A percentile compares a stretch with the other conserved stretches of the same genome.
These are phyloP conservation scores for Penicillium simplicissimum DNA, from an alignment of 495 filamentous ascomycete genomes.

Conservation along the genomic window DNA sequence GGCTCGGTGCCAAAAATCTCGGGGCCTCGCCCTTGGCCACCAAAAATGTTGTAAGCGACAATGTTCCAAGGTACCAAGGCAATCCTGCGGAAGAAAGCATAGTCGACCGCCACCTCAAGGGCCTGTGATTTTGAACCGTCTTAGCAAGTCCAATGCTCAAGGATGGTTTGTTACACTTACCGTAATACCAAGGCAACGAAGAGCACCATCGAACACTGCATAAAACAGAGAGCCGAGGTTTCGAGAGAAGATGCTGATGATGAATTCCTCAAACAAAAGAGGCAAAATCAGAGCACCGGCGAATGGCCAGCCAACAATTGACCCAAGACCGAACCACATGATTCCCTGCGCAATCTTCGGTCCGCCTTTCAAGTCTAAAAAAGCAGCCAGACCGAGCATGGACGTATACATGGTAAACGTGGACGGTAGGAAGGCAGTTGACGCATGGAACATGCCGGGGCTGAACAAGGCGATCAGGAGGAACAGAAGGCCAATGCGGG, in stretches of 20 bases:
- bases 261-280: constrained; percentile 73
- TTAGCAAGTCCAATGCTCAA: constrained; percentile 24
- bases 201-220: constrained; percentile 63
- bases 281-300: constrained; percentile 80
- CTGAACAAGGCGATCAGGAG: constrained; percentile 71
- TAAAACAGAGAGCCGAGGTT: constrained; percentile 55
- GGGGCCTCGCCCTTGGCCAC: constrained; percentile 72
- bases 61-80: constrained; percentile 88
- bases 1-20: constrained; percentile 96
- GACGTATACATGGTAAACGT: constrained; percentile 96
- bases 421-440: constrained; percentile 82
- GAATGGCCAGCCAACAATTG: constrained; percentile 94
- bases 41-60: constrained; percentile 92
- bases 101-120: constrained; percentile 66
- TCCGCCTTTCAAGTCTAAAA: constrained; percentile 80
- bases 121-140: constrained; percentile 35
- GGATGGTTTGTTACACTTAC: constrained; percentile 50
- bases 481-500: constrained; percentile 81
- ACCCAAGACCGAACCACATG: constrained; percentile 89
- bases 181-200: constrained; percentile 65
- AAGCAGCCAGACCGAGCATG: constrained; percentile 82
- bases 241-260: constrained; percentile 61
- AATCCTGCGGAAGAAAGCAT: constrained; percentile 77
- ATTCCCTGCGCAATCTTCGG: constrained; percentile 78
- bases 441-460: constrained; percentile 92